Base-by-base conservation (phyloP, 805 yeast genomes). In the Ogataea pilisensis region DNA sequence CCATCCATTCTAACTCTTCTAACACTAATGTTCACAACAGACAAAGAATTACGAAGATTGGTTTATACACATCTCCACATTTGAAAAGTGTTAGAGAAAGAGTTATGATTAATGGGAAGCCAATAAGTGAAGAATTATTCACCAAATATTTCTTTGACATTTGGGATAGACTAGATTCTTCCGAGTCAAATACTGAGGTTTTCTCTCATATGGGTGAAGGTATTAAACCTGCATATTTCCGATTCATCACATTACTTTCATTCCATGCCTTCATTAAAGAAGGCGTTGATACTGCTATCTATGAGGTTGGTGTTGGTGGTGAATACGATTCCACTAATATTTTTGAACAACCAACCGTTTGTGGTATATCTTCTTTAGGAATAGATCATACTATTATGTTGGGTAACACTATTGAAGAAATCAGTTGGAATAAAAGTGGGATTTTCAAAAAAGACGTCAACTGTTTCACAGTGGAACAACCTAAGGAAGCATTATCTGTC, bases 221-320 rank as follows among this genome's bases (percentile, higher is more conserved):
- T 8, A 73, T 78, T 43, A 89, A 85, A 58, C 99, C 99, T 12
- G 91, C 88, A 59, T 93, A 93, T 61, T 93, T 93, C 74, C 82
- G 95, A 57, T 95, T 77, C 62, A 67, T 93, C 58, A 93, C 99
- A 0, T 65, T 95, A 14, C 63, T 93, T 44, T 87, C 97, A 3
- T 93, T 89, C 68, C 96, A 95, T 60, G 84, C 88, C 1, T 95
- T 95, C 53, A 60, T 87, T 65, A 73, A 77, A 40, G 99, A 93
- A 63, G 84, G 85, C 2, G 90, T 93, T n/a, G 85, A 89, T 57
- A 77, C 96, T 27, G 97, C 98, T 11, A 82, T 93, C 29, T 89
- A 86, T 57, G 99, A 93, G 61, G 99, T 95, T 24, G 99, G 99
- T 18, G 95, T 93, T 35, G 99, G 99, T 22, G 99, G 99, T 6